Evolutionary conservation across 768 basidiomycete genomes (phyloP).

Genomic region (Termitomyces sp.): DNA sequence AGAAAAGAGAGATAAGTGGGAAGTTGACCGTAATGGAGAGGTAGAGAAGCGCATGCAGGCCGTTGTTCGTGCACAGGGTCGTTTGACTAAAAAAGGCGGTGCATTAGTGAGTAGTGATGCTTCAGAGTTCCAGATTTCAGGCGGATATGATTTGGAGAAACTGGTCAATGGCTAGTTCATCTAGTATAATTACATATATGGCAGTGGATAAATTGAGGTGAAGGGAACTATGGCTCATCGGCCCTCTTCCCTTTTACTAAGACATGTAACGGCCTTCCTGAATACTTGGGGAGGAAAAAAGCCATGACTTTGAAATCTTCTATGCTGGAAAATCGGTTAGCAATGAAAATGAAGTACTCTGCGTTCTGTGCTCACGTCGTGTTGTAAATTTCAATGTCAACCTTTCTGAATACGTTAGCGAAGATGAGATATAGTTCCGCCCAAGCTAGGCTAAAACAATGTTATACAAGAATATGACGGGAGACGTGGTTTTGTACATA

Average conservation of each 20-base stretch:
- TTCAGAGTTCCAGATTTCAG: constrained; percentile 78
- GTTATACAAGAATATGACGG: neutral
- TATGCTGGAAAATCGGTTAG: neutral
- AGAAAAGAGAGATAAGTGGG: constrained; percentile 31
- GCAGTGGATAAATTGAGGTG: neutral
- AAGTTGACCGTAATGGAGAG: constrained; percentile 43
- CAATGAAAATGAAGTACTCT: neutral
- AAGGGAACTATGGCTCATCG: neutral
- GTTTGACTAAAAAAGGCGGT: constrained; percentile 77
- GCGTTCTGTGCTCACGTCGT: constrained; percentile 3
- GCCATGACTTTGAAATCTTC: constrained; percentile 9
- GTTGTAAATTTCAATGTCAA: constrained; percentile 6
- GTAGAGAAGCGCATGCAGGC: constrained; percentile 85
- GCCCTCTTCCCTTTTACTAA: neutral
- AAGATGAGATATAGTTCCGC: neutral
- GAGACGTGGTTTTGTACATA: neutral
- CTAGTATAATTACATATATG: neutral
- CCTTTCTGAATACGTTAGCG: neutral
- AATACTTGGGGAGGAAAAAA: constrained; percentile 2
- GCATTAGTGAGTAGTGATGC: constrained; percentile 63
- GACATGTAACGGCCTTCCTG: constrained; percentile 6
- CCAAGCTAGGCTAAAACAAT: neutral
- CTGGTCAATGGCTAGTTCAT: constrained; percentile 34
- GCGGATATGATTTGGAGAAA: constrained; percentile 59
- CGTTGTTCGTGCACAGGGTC: constrained; percentile 79